Conservation (phyloP, 805 yeast genomes). For the Nakazawaea wyomingensis region DNA sequence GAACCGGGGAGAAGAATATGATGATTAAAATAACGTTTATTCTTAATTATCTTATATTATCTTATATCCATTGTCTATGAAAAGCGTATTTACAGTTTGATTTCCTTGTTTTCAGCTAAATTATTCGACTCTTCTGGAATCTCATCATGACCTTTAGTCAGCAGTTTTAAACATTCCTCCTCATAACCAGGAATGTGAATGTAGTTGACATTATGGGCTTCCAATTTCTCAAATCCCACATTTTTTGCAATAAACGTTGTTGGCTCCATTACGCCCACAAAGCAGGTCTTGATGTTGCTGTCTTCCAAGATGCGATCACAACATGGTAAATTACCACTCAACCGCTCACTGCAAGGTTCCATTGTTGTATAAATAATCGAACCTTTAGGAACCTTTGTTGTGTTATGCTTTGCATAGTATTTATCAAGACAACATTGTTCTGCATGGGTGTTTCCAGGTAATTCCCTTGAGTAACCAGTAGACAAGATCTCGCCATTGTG, state of each 20-base stretch:
- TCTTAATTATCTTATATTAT: no score
- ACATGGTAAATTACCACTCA: constrained; percentile 90
- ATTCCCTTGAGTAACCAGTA: constrained; percentile 85
- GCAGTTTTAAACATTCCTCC: constrained; percentile 59
- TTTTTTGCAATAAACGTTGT: constrained; percentile 81
- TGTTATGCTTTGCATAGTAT: constrained; percentile 36
- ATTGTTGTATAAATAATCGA: constrained; percentile 87
- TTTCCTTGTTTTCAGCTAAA: no score
- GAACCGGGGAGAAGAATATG: no score
- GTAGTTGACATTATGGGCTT: constrained; percentile 59
- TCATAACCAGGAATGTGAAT: constrained; percentile 82
- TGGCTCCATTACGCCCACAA: constrained; percentile 92
- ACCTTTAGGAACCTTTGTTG: constrained; percentile 56
- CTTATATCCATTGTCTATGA: no score
- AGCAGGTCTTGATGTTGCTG: constrained; percentile 58
- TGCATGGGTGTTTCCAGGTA: constrained; percentile 95
- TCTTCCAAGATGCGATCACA: constrained; percentile 66
- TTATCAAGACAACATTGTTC: constrained; percentile 92
- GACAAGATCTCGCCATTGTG: constrained; percentile 61
- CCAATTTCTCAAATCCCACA: constrained; percentile 51
- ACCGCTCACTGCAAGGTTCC: constrained; percentile 91
- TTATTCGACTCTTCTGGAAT: neutral
- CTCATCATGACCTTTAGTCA: constrained; percentile 64
- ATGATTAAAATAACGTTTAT: no score
- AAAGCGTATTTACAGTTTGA: no score